These are phyloP conservation scores for Leishmania major DNA, from an alignment of 208 protist species.

Conservation along the genomic window DNA sequence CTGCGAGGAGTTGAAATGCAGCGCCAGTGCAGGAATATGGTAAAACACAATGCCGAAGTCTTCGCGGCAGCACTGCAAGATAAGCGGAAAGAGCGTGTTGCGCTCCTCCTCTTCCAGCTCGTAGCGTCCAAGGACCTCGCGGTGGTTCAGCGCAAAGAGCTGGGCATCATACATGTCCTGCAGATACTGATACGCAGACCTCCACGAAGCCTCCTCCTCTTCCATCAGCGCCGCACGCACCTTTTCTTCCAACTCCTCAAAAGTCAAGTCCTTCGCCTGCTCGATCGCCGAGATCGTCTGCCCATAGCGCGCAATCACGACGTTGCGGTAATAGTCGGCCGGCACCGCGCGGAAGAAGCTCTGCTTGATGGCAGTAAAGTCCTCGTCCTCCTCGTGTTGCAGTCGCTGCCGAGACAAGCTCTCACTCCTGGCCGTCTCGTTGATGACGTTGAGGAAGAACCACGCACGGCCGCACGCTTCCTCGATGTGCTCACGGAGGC, in stretches of 20 bases:
- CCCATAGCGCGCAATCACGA: slow-evolving; percentile 52
- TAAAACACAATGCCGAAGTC: slow-evolving; percentile 61
- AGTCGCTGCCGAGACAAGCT: slow-evolving; percentile 42
- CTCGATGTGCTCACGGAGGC: slow-evolving; percentile 54
- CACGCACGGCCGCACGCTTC: slow-evolving; percentile 48
- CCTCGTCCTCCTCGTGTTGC: slow-evolving; percentile 55
- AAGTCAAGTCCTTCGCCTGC: slow-evolving; percentile 27
- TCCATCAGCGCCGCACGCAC: slow-evolving; percentile 33
- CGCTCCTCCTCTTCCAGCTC: slow-evolving; percentile 55
- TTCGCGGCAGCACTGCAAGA: slow-evolving; percentile 34
- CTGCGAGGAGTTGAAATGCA: slow-evolving; percentile 35
- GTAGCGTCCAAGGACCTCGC: slow-evolving; percentile 51
- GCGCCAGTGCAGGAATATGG: slow-evolving; percentile 43
- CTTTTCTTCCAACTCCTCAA: slow-evolving; percentile 41
- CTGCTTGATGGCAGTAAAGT: slow-evolving; percentile 41
- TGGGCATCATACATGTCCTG: slow-evolving; percentile 61
- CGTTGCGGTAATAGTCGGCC: slow-evolving; percentile 63
- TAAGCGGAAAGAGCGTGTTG: slow-evolving; percentile 35
- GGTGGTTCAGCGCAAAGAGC: slow-evolving; percentile 55
- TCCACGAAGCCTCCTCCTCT: slow-evolving; percentile 43
- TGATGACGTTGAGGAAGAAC: slow-evolving; percentile 48
- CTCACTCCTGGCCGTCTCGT: slow-evolving; percentile 41
- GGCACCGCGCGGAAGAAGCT: slow-evolving; percentile 57
- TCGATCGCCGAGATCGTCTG: slow-evolving; percentile 4
- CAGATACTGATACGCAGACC: slow-evolving; percentile 56